These are phyloP conservation scores for Verticillium longisporum DNA, from an alignment of 2,329 filamentous ascomycete genomes.

Conservation along the genomic window DNA sequence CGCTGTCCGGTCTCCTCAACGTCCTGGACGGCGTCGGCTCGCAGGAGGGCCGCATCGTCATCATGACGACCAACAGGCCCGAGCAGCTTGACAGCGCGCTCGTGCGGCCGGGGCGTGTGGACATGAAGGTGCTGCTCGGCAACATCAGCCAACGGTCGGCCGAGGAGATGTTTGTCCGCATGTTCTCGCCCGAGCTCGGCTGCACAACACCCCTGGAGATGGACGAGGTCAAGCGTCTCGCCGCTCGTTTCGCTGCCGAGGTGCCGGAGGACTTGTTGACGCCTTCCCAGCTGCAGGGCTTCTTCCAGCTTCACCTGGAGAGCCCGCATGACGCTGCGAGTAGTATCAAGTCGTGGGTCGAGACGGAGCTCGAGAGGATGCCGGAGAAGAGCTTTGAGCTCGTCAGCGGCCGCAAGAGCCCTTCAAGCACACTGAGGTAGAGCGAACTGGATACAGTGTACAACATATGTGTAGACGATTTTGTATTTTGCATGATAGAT, in stretches of 20 bases:
- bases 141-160: constrained; percentile 36
- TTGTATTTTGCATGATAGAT: not conserved
- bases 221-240: constrained; percentile 34
- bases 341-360: constrained; percentile 27
- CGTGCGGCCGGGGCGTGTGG: constrained; percentile 59
- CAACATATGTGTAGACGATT: not conserved
- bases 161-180: constrained; percentile 38
- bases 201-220: constrained; percentile 16
- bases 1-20: constrained; percentile 61
- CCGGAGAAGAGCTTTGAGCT: constrained; percentile 24
- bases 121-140: constrained; percentile 54
- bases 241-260: constrained; percentile 44
- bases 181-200: constrained; percentile 31
- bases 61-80: constrained; percentile 67
- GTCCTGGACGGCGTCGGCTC: constrained; percentile 65
- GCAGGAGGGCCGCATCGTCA: constrained; percentile 61
- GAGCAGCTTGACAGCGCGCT: constrained; percentile 60
- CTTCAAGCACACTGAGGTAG: not conserved
- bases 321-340: constrained; percentile 27
- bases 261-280: constrained; percentile 41
- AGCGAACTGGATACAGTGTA: not conserved
- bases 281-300: constrained; percentile 43
- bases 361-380: constrained; percentile 21
- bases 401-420: not conserved
- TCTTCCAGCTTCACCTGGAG: constrained; percentile 35